phyloP scores from a whole-genome alignment of 805 yeast genomes.

The Clavispora carvajalis region DNA sequence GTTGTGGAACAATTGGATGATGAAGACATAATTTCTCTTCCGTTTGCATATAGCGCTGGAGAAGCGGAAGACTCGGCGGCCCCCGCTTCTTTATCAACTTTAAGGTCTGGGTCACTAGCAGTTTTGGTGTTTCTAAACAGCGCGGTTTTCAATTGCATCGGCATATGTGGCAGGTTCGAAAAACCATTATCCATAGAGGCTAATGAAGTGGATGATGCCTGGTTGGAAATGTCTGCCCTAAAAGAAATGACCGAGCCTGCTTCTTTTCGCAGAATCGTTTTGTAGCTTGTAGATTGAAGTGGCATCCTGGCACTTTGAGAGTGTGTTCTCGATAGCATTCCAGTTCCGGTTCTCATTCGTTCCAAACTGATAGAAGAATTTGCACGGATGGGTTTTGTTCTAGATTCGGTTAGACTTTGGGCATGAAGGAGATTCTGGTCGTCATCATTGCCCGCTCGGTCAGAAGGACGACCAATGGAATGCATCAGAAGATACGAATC shows the following conservation, averaged over 20 bases:
- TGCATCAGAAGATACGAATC: conserved; percentile 13
- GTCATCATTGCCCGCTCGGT: conserved; percentile 26
- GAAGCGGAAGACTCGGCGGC: not conserved
- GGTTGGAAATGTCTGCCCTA: conserved; percentile 18
- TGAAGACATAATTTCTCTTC: not conserved
- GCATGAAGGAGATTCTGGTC: conserved; percentile 11
- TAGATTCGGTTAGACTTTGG: not conserved
- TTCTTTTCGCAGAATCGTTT: conserved; percentile 16
- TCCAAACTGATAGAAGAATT: conserved; percentile 13
- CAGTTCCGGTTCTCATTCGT: conserved; percentile 10
- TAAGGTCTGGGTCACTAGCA: not conserved
- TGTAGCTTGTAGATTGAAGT: conserved; percentile 7
- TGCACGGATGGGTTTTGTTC: conserved; percentile 10
- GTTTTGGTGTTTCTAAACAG: not conserved
- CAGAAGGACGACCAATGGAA: conserved; percentile 10
- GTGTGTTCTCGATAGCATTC: conserved; percentile 5
- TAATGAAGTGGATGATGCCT: not conserved
- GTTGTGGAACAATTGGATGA: conserved; percentile 3
- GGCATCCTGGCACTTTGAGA: conserved; percentile 6
- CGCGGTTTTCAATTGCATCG: not conserved
- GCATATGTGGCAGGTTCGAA: not conserved
- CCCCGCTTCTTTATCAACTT: not conserved
- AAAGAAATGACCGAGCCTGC: conserved; percentile 23
- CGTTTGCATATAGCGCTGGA: not conserved
- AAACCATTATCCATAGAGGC: not conserved